Conservation (phyloP, 176 grass and related monocot species). For the Thinopyrum elongatum region DNA sequence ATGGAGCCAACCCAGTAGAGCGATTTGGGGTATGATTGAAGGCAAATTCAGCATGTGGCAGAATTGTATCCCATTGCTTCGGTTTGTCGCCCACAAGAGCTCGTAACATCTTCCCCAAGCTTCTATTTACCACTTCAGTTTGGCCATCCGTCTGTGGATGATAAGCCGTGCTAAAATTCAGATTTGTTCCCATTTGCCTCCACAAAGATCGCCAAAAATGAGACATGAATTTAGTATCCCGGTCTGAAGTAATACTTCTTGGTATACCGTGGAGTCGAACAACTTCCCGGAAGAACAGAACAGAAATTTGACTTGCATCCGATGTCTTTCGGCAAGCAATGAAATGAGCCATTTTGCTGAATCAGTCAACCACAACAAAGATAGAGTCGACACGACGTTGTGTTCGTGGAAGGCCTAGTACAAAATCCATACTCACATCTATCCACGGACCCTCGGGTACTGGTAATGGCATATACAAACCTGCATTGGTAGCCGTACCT, state of each 20-base stretch:
- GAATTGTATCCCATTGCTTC: not conserved
- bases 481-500: not conserved
- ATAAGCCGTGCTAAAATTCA: too few species aligned
- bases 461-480: conserved; percentile 12
- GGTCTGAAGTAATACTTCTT: not conserved
- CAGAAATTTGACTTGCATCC: not conserved
- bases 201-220: not conserved
- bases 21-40: not conserved
- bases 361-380: conserved; percentile 25
- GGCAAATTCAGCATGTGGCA: not conserved
- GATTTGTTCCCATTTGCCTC: too few species aligned
- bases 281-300: not conserved
- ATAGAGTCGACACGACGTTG: not conserved
- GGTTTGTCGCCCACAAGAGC: conserved; percentile 14
- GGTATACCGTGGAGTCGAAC: not conserved
- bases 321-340: not conserved
- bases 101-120: too few species aligned
- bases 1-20: not conserved
- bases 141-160: too few species aligned
- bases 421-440: too few species aligned
- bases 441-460: not conserved
- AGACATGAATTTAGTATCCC: not conserved
- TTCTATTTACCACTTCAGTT: too few species aligned
- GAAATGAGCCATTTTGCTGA: conserved; percentile 29
- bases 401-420: not conserved